phyloP scores from a whole-genome alignment of 2,329 filamentous ascomycete genomes.

The Spiromastix sp. region DNA sequence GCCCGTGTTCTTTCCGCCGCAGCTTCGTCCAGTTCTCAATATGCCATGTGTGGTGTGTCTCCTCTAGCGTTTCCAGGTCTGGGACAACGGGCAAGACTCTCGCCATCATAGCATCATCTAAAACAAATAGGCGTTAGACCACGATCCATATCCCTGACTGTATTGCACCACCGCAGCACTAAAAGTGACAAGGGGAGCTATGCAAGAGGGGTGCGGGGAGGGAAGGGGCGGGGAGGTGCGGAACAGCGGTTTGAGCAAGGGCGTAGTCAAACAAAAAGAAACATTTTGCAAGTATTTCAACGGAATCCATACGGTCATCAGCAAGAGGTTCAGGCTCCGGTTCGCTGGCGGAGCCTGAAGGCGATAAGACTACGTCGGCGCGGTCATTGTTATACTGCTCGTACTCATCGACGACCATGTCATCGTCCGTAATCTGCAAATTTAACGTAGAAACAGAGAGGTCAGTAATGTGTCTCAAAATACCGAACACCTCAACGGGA shows the following conservation, averaged over 20 bases:
- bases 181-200: too few relatives aligned
- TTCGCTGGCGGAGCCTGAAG: slow-evolving; percentile 48
- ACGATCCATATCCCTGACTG: too few relatives aligned
- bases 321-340: slow-evolving; percentile 46
- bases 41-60: slow-evolving; percentile 73
- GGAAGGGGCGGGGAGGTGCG: too few relatives aligned
- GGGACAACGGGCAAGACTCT: slow-evolving; percentile 64
- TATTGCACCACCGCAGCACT: too few relatives aligned
- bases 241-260: background rate
- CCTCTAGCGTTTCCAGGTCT: slow-evolving; percentile 69
- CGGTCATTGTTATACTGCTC: slow-evolving; percentile 52
- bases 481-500: too few relatives aligned
- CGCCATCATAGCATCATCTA: slow-evolving; percentile 78
- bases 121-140: background rate
- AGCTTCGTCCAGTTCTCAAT: slow-evolving; percentile 73
- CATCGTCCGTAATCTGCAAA: slow-evolving; percentile 44
- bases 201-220: too few relatives aligned
- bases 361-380: slow-evolving; percentile 50
- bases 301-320: slow-evolving; percentile 44
- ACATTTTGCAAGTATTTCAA: background rate
- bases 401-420: slow-evolving; percentile 51
- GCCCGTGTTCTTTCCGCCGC: slow-evolving; percentile 74
- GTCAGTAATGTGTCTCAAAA: slow-evolving; percentile 17
- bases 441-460: slow-evolving; percentile 13
- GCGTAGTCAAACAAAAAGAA: too few relatives aligned